Percentiles rank a stretch among this genome's conserved stretches.
Conservation (phyloP, 2,329 filamentous ascomycete genomes). For the Pyrenochaeta sp. region DNA sequence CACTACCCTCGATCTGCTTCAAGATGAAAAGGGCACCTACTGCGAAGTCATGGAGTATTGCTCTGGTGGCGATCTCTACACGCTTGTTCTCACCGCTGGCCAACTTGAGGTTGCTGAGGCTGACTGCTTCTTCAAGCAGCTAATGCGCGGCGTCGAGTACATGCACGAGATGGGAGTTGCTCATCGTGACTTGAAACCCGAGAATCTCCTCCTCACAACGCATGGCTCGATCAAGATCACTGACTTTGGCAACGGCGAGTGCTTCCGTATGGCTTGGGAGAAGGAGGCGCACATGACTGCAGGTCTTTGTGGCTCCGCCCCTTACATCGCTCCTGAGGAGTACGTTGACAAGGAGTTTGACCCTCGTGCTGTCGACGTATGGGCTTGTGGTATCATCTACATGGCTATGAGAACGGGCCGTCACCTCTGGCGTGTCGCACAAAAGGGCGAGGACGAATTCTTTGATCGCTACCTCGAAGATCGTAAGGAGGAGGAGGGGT, state of each 20-base stretch:
- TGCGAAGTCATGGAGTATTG: slow-evolving; percentile 99
- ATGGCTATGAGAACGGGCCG: slow-evolving; percentile 99
- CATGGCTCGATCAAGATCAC: slow-evolving; percentile 96
- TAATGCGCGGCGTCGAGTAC: slow-evolving; percentile 99
- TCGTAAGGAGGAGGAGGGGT: slow-evolving; percentile 91
- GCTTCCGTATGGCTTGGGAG: slow-evolving; percentile 99
- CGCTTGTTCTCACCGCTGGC: slow-evolving; percentile 85
- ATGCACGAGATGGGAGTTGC: slow-evolving; percentile 99
- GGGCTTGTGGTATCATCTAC: slow-evolving; percentile 98
- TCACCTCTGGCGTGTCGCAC: slow-evolving; percentile 96
- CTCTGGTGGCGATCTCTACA: slow-evolving; percentile 94
- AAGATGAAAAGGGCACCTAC: slow-evolving; percentile 96
- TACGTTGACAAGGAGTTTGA: slow-evolving; percentile 97
- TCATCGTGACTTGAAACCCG: slow-evolving; percentile 94
- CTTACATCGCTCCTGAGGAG: slow-evolving; percentile 97
- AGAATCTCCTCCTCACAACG: slow-evolving; percentile 92
- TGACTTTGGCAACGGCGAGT: slow-evolving; percentile 98
- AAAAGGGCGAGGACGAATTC: slow-evolving; percentile 96
- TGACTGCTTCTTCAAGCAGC: slow-evolving; percentile 98
- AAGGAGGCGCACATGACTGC: slow-evolving; percentile 98
- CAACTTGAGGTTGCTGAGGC: slow-evolving; percentile 93
- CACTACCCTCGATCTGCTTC: slow-evolving; percentile 92
- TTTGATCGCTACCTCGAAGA: slow-evolving; percentile 94
- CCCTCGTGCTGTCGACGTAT: slow-evolving; percentile 95
- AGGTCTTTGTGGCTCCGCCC: slow-evolving; percentile 93